Evolutionary conservation across 2,329 filamentous ascomycete species (phyloP), one percentile per base, ranked within the genome.

Genomic region (Stemphylium vesicarium): DNA sequence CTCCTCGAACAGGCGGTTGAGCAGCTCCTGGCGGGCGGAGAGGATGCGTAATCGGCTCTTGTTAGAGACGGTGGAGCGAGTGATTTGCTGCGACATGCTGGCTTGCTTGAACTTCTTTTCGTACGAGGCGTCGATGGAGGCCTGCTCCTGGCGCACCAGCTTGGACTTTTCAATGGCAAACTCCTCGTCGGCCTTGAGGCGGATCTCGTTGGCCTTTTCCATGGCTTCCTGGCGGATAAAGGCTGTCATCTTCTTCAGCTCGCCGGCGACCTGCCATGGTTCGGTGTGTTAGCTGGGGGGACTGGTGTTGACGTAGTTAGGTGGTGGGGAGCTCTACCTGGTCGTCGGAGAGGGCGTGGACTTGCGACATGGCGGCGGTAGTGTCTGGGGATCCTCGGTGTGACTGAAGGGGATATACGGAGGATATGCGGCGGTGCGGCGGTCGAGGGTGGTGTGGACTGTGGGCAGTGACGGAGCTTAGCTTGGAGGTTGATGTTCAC

Each of bases 91-190:
- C 61, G 92, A 94, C 91, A 98, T 96, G 82, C 90, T 86, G 71
- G 95, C 94, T 81, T 96, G 91, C 84, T 97, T 99, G 87, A 96
- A 96, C 83, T 98, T 98, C 87, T 96, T 98, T 81, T 94, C 91
- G 85, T 97, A 99, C 69, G 89, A 82, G 64, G 84, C 83, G 81
- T 99, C 95, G 82, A 99, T 98, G 78, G 92, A 81, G 73, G 92
- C 86, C 49, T 91, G 97, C 81, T 98, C 95, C 80, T 96, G 88
- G 76, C 92, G 94, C 70, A 98, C 95, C 45, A 99, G 91, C 84
- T 96, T 97, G 71, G 93, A 95, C 82, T 99, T 99, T 78, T 99
- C 95, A 76, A 97, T 98, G 76, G 92, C 91, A 80, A 98, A 98
- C 80, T 99, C 95, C 79, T 98, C 92, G 82, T 98, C 93, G 78